Base-by-base conservation (phyloP, 768 basidiomycete genomes). In the Tulasnella sp. region DNA sequence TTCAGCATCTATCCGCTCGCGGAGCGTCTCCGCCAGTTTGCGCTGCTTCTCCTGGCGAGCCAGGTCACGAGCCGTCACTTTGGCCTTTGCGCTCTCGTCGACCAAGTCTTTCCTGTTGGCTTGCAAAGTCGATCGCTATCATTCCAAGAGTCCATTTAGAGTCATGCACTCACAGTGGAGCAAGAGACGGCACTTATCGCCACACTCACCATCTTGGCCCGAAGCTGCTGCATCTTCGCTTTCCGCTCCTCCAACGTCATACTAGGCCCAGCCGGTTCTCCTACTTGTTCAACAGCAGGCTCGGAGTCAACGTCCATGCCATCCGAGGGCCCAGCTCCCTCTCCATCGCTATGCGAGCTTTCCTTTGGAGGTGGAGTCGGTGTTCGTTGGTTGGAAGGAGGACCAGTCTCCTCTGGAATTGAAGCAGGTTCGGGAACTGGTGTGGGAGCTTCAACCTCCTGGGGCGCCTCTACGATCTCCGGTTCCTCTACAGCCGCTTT, bases 21-120 rank as follows among this genome's bases (percentile, higher is more conserved):
- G 87, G 76, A 98, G 80, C 19, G 83, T 87, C 81, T 98, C 96
- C 0, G 94, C 95, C 22, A 97, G 85, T 80, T 91, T 94, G 71
- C 91, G 89, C 78, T 97, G 93, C 77, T 89, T 88, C 75, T 98
- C 96, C 35, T 96, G 82, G 44, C 94, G 87, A 26, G 90, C 89
- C 0, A 89, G 81, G 74, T 98, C 95, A 32, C 92, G 87, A 0
- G 87, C 90, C 4, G 87, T 89, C 9, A 90, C 81, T 77, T 92
- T 92, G 6, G 87, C 83, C 78, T 86, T 91, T 22, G 91, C 86
- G 40, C 89, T 87, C 78, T 98, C 96, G 75, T 93, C 89, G 17
- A 97, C 83, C 17, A 98, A 83, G 1, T 94, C 91, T 39, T 87
- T 86, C 14, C 95, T 88, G 79, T 99, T 99, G 3, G 89, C 93